Percentiles rank a stretch among this genome's conserved stretches.
Conservation (phyloP, 2,329 filamentous ascomycete genomes). For the Botrytis fragariae region DNA sequence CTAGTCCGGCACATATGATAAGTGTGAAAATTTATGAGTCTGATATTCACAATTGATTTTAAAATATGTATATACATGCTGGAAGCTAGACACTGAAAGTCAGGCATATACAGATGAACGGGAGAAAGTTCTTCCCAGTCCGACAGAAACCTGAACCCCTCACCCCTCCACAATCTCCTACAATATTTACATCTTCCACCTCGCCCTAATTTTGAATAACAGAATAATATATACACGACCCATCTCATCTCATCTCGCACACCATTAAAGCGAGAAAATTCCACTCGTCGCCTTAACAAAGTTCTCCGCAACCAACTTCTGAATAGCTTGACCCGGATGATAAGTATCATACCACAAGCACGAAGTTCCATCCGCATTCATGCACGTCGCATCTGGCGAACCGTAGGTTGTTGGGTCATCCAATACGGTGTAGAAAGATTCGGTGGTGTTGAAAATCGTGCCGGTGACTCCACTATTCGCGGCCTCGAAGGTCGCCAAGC, state of each 20-base stretch:
- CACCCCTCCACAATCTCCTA: not conserved
- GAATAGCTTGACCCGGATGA: slow-evolving; percentile 14
- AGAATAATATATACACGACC: not conserved
- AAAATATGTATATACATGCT: not conserved
- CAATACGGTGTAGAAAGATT: slow-evolving; percentile 2
- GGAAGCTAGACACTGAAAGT: not conserved
- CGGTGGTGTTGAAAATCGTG: slow-evolving; percentile 1
- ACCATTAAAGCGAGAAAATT: not conserved
- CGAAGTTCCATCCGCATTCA: slow-evolving; percentile 10
- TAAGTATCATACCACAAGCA: slow-evolving; percentile 18
- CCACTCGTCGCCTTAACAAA: slow-evolving; percentile 10
- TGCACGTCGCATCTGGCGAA: not conserved
- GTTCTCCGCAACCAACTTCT: slow-evolving; percentile 12
- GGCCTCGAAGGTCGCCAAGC: not conserved
- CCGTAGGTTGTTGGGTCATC: not conserved
- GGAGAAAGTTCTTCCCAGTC: not conserved
- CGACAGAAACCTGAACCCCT: not conserved
- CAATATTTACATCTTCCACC: not conserved
- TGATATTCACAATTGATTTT: not conserved
- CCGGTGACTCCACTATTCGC: slow-evolving; percentile 2
- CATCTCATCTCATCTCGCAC: not conserved
- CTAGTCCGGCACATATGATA: not conserved
- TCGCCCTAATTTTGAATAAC: too few relatives aligned
- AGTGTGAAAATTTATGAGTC: not conserved
- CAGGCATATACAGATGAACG: not conserved